Conservation (phyloP, 106 monocot species). For the Dendrobium catenatum region DNA sequence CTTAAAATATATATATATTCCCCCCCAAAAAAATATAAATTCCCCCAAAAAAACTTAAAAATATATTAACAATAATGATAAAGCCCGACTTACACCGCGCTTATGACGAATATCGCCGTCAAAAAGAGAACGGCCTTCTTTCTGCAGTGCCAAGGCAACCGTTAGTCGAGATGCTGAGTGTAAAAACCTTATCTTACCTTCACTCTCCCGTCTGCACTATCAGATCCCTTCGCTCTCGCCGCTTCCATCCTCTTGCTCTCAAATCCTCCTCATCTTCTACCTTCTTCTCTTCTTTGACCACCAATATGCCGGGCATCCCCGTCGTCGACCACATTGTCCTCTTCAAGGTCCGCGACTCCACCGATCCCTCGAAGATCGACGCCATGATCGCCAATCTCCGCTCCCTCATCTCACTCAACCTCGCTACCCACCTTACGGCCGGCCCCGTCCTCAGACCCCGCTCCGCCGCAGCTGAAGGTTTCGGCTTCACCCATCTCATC, state of each 20-base stretch:
- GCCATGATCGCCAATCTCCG: slow-evolving; percentile 66
- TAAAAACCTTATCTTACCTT: slow-evolving; percentile 22
- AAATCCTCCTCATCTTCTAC: slow-evolving; percentile 1
- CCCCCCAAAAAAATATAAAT: too few relatives aligned
- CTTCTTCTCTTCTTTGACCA: slow-evolving; percentile 15
- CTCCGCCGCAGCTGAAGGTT: slow-evolving; percentile 39
- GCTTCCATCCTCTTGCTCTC: neutral
- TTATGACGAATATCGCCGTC: too few relatives aligned
- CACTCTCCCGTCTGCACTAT: slow-evolving; percentile 9
- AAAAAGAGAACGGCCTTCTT: too few relatives aligned
- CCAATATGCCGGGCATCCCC: slow-evolving; percentile 12
- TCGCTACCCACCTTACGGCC: slow-evolving; percentile 48
- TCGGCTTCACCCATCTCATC: slow-evolving; percentile 71
- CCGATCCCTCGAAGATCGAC: slow-evolving; percentile 36
- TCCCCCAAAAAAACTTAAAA: too few relatives aligned
- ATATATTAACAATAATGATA: too few relatives aligned
- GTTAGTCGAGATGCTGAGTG: slow-evolving; percentile 24
- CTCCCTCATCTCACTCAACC: slow-evolving; percentile 50
- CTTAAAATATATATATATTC: too few relatives aligned
- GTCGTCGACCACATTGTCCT: slow-evolving; percentile 85
- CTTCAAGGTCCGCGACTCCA: slow-evolving; percentile 56
- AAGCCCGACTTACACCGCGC: too few relatives aligned
- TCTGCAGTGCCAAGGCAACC: too few relatives aligned
- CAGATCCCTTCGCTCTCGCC: slow-evolving; percentile 8
- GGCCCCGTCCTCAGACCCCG: slow-evolving; percentile 68